Evolutionary conservation across 495 filamentous ascomycete genomes (phyloP).

Genomic region (Hyaloscypha hepaticicola): DNA sequence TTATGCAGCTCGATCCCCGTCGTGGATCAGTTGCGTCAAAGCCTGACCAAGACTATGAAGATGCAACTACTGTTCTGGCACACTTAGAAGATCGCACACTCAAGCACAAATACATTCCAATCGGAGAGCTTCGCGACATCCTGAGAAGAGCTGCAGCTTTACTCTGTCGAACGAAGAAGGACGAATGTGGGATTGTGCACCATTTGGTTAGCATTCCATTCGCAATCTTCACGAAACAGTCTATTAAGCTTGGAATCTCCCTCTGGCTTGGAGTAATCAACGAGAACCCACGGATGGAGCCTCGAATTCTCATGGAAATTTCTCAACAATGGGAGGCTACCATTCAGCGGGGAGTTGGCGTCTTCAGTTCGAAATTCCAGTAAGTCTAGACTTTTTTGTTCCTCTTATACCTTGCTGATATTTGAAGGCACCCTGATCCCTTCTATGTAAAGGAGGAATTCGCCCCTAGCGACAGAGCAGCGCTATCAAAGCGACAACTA

Average conservation of each 20-base stretch:
- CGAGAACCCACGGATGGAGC: slow-evolving; percentile 85
- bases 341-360: slow-evolving; percentile 68
- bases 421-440: slow-evolving; percentile 72
- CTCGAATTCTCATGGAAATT: slow-evolving; percentile 78
- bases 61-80: slow-evolving; percentile 58
- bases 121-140: slow-evolving; percentile 73
- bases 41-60: slow-evolving; percentile 47
- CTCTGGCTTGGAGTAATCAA: slow-evolving; percentile 96
- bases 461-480: slow-evolving; percentile 79
- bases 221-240: slow-evolving; percentile 86
- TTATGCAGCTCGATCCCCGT: slow-evolving; percentile 49
- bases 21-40: slow-evolving; percentile 39
- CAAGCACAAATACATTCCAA: slow-evolving; percentile 62
- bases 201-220: slow-evolving; percentile 91
- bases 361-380: slow-evolving; percentile 75
- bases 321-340: slow-evolving; percentile 83
- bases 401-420: slow-evolving; percentile 28
- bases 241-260: slow-evolving; percentile 91
- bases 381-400: slow-evolving; percentile 14
- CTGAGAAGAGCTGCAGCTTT: slow-evolving; percentile 81
- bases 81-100: slow-evolving; percentile 68
- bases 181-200: slow-evolving; percentile 74
- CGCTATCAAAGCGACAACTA: slow-evolving; percentile 72
- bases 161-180: slow-evolving; percentile 69
- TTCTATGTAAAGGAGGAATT: slow-evolving; percentile 91